Evolutionary conservation across 768 basidiomycete genomes (phyloP).

Genomic region (Boletus reticuloceps): DNA sequence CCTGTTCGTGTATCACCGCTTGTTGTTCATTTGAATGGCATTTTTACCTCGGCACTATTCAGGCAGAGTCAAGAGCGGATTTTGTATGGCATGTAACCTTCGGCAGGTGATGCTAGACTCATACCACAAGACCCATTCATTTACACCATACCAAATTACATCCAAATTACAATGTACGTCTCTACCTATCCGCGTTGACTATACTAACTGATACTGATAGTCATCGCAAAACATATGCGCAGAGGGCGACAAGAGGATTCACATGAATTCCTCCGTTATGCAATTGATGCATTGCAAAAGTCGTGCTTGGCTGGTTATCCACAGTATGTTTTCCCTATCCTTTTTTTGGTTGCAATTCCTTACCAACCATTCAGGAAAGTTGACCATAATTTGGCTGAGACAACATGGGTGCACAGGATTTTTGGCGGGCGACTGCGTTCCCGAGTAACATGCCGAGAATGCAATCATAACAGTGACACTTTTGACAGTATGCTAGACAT

Average conservation of each 20-base stretch:
- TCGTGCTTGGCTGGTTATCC: slow-evolving; percentile 71
- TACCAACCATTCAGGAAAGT: slow-evolving; percentile 50
- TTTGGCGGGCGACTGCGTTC: slow-evolving; percentile 93
- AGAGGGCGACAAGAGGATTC: slow-evolving; percentile 95
- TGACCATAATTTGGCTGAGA: slow-evolving; percentile 69
- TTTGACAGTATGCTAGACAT: slow-evolving; percentile 95
- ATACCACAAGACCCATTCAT: slow-evolving; percentile 45
- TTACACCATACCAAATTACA: slow-evolving; percentile 65
- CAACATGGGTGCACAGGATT: slow-evolving; percentile 91
- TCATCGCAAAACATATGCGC: slow-evolving; percentile 88
- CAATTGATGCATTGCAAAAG: slow-evolving; percentile 88
- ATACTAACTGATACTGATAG: slow-evolving; percentile 38
- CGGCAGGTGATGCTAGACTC: slow-evolving; percentile 54
- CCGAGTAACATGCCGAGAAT: slow-evolving; percentile 81
- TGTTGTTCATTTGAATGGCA: not conserved
- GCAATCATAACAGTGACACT: slow-evolving; percentile 89
- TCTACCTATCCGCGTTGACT: not conserved
- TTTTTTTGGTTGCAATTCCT: slow-evolving; percentile 3
- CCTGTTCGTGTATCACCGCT: slow-evolving; percentile 49
- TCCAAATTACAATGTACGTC: slow-evolving; percentile 66
- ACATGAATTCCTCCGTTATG: slow-evolving; percentile 95
- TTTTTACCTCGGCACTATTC: slow-evolving; percentile 8
- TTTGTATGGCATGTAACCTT: slow-evolving; percentile 82
- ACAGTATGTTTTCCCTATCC: slow-evolving; percentile 47
- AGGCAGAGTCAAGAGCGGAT: slow-evolving; percentile 46